Evolutionary conservation across 495 filamentous ascomycete species (phyloP).

Genomic region (Penicillium canescens): DNA sequence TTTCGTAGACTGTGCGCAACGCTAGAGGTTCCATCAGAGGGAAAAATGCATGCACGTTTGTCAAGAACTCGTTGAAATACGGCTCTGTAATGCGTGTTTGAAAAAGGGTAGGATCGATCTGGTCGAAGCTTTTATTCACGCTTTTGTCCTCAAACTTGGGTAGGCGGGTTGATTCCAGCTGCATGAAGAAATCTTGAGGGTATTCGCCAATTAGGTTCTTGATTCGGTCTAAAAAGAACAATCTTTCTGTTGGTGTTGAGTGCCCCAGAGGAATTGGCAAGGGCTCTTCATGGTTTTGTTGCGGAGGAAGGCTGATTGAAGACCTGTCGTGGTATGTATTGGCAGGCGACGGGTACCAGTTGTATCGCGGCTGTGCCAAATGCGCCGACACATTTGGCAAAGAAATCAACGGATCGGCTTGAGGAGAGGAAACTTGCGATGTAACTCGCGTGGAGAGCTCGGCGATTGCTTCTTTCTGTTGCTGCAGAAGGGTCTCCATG

Average conservation of each 20-base stretch:
- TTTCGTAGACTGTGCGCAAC: conserved; percentile 10
- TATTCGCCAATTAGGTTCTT: conserved; percentile 21
- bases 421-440: neutral
- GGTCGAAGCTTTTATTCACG: neutral
- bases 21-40: conserved; percentile 11
- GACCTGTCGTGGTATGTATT: neutral
- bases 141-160: neutral
- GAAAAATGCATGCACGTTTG: conserved; percentile 15
- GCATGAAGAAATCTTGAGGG: conserved; percentile 19
- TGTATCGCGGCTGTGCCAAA: neutral
- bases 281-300: conserved; percentile 9
- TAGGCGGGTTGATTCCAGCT: conserved; percentile 13
- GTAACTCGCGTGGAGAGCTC: neutral
- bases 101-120: neutral
- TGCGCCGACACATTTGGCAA: neutral
- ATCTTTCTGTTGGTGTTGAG: conserved; percentile 16
- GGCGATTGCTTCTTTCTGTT: conserved; percentile 6
- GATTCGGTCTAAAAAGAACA: conserved; percentile 14
- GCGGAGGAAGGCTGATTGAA: neutral
- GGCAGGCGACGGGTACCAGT: conserved; percentile 3
- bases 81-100: neutral
- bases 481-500: conserved; percentile 3
- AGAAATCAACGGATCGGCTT: neutral
- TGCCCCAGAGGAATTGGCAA: conserved; percentile 14
- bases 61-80: conserved; percentile 9